These are phyloP conservation scores for Beta vulgaris DNA, from an alignment of 148 eudicot genomes.

Conservation along the genomic window DNA sequence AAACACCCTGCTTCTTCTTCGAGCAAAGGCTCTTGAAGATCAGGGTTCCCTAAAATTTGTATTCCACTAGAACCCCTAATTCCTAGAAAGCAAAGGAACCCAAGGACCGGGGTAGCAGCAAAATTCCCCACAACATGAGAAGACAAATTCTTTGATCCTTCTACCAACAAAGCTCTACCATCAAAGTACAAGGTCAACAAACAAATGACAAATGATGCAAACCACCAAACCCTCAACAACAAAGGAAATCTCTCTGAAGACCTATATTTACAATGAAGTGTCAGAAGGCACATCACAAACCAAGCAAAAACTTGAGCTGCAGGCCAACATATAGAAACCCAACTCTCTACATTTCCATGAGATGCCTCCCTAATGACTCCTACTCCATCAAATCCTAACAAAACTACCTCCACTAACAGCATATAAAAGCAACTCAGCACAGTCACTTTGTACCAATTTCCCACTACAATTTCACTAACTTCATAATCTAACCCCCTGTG, in stretches of 20 bases:
- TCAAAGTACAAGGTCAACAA: conserved; percentile 62
- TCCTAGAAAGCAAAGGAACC: conserved; percentile 71
- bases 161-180: conserved; percentile 47
- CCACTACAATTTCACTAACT: conserved; percentile 44
- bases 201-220: conserved; percentile 61
- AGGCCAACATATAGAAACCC: conserved; percentile 62
- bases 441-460: conserved; percentile 51
- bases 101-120: conserved; percentile 60
- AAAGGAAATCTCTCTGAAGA: conserved; percentile 60
- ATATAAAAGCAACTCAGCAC: conserved; percentile 76
- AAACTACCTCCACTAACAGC: conserved; percentile 59
- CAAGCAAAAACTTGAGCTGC: conserved; percentile 69
- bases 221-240: conserved; percentile 87
- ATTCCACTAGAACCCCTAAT: conserved; percentile 74
- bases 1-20: conserved; percentile 87
- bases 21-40: conserved; percentile 85
- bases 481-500: conserved; percentile 45
- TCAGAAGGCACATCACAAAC: conserved; percentile 72
- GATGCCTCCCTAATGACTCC: conserved; percentile 48
- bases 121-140: conserved; percentile 73
- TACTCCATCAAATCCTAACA: conserved; percentile 70
- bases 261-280: conserved; percentile 64
- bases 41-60: conserved; percentile 51
- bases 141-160: conserved; percentile 53
- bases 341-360: conserved; percentile 40